Evolutionary conservation across 495 filamentous ascomycete genomes (phyloP), one percentile per base, ranked within the genome.

Genomic region (Penicillium herquei): DNA sequence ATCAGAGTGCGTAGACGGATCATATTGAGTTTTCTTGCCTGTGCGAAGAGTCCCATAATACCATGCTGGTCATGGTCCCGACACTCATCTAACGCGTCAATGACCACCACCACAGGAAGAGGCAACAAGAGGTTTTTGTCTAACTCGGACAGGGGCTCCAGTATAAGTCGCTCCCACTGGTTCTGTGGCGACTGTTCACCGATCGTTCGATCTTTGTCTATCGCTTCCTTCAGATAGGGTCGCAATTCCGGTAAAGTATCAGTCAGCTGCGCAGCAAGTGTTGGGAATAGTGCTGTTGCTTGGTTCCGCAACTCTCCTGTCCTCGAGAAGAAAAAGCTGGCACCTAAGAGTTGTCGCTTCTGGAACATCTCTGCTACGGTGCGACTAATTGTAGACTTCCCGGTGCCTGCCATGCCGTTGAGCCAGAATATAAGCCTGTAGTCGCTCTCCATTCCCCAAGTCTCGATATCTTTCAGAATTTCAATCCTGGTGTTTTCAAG

Each of bases 61-160:
- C 21, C 21, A 26, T 26, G 21, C 21, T 26, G 21, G 4, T 18
- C 4, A 42, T 18, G 3, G 13, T 54, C 10, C 0, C 74, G 75
- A 52, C 78, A 84, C 53, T 83, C 78, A 47, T 82, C 81, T 13
- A 84, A 64, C 33, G 81, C 81, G 55, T 84, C 80, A 34, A 84
- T 64, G 13, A 82, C 69, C 7, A 82, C 61, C 9, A 74, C 55
- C 14, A 69, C 14, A 8, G n/a, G 1, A 3, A 7, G 10, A 7
- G 11, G 4, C 42, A 32, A 31, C 5, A 49, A 13, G 6, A 63
- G 32, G 16, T 3, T 7, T 42, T 17, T 7, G 9, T 42, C 14
- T 4, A 42, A 7, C 1, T 34, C 30, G 10, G 16, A 32, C 0
- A 83, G 57, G 6, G 77, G 77, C 21, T 72, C 26, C 45, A 78